These are phyloP conservation scores for Moringa oleifera DNA, from an alignment of 345 rosid species.

Conservation along the genomic window DNA sequence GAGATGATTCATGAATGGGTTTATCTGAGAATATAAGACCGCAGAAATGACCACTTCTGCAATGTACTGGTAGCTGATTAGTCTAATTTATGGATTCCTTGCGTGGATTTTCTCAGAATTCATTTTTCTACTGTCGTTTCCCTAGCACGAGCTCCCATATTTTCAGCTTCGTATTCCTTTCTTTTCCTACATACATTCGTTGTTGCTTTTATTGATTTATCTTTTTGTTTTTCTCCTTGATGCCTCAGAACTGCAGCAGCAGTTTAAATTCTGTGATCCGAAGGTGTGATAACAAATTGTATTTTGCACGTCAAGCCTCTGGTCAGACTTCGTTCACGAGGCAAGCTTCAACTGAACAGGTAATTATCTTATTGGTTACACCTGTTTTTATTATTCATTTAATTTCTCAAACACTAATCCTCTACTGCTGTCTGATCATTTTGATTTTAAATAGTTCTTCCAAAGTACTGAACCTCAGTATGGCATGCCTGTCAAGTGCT, in stretches of 20 bases:
- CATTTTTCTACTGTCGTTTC: conserved; percentile 4
- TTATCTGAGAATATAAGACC: too few relatives aligned
- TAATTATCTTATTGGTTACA: conserved; percentile 8
- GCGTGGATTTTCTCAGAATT: too few relatives aligned
- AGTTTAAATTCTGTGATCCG: conserved; percentile 46
- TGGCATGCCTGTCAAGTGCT: conserved; percentile 13
- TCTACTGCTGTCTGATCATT: neutral
- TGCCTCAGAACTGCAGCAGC: conserved; percentile 67
- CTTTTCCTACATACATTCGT: neutral
- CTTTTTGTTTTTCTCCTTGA: neutral
- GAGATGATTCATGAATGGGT: too few relatives aligned
- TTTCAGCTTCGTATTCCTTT: neutral
- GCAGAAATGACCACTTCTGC: too few relatives aligned
- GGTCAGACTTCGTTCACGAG: conserved; percentile 71
- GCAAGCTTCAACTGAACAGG: conserved; percentile 49
- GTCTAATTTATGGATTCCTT: too few relatives aligned
- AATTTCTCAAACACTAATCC: neutral
- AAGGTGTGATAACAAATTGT: conserved; percentile 51
- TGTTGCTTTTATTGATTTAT: neutral
- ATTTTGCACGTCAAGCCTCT: conserved; percentile 66
- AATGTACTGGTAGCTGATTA: too few relatives aligned
- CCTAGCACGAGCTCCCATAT: neutral
- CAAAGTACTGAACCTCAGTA: conserved; percentile 22
- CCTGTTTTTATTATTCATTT: neutral
- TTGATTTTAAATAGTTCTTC: conserved; percentile 9